These are phyloP conservation scores for Chaetomium cochliodes DNA, from an alignment of 495 filamentous ascomycete species.

Conservation along the genomic window DNA sequence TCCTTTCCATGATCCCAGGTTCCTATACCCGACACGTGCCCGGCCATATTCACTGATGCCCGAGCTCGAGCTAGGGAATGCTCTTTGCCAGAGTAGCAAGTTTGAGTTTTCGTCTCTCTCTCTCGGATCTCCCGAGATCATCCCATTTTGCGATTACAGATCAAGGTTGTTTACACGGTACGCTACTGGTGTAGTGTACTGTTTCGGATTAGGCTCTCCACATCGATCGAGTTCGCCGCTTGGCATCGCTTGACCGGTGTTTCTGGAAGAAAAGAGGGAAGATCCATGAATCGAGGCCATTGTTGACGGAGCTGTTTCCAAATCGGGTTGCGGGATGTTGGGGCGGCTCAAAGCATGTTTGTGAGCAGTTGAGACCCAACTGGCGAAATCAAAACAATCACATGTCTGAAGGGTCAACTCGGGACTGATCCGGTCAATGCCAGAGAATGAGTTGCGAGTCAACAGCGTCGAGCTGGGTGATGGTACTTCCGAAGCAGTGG, in stretches of 20 bases:
- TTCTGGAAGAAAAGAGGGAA: not conserved
- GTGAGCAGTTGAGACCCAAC: not conserved
- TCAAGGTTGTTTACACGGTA: not conserved
- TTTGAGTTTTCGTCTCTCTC: not conserved
- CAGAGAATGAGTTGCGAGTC: no score
- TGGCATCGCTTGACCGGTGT: not conserved
- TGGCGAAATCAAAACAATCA: not conserved
- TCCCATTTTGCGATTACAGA: not conserved
- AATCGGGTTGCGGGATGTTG: not conserved
- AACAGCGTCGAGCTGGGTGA: no score
- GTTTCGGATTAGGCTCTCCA: not conserved
- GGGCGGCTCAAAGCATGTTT: not conserved
- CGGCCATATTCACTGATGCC: not conserved
- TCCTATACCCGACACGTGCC: no score
- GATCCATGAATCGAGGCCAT: not conserved
- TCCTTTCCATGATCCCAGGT: not conserved
- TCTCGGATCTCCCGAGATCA: not conserved
- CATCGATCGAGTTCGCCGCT: not conserved
- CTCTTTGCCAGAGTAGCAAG: not conserved
- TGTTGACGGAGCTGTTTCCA: constrained; percentile 2
- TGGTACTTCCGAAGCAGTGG: not conserved
- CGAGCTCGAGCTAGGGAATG: no score
- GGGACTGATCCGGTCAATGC: no score
- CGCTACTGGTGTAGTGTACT: no score
- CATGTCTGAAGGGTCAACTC: not conserved